Percentiles rank a stretch among this genome's conserved stretches.
These are phyloP conservation scores for Verticillium alfalfae DNA, from an alignment of 2,329 filamentous ascomycete genomes.

Conservation along the genomic window DNA sequence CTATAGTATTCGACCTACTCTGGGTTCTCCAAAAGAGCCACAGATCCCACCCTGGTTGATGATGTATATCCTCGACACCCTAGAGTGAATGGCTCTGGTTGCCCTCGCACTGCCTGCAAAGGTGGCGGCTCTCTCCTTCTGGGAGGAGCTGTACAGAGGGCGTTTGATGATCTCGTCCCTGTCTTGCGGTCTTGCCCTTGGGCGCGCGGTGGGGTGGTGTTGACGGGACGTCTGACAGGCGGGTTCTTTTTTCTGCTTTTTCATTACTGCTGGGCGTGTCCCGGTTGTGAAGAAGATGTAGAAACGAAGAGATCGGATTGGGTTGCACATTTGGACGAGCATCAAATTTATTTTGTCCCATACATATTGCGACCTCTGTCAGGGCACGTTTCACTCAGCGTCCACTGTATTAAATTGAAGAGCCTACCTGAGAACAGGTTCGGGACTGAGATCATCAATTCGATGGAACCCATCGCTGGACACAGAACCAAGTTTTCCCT, in stretches of 20 bases:
- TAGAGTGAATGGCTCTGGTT: slow-evolving; percentile 73
- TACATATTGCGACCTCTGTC: too few species aligned
- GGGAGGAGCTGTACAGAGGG: slow-evolving; percentile 65
- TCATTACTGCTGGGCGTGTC: slow-evolving; percentile 15
- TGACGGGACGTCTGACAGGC: slow-evolving; percentile 88
- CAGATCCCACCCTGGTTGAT: slow-evolving; percentile 95
- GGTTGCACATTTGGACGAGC: neutral
- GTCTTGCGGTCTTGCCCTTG: slow-evolving; percentile 64
- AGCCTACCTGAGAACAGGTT: too few species aligned
- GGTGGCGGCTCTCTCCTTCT: slow-evolving; percentile 41
- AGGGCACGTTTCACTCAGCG: neutral
- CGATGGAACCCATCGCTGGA: too few species aligned
- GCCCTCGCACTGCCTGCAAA: slow-evolving; percentile 57
- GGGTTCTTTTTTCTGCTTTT: slow-evolving; percentile 41
- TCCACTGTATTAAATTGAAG: too few species aligned
- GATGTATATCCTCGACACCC: slow-evolving; percentile 81
- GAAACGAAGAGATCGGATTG: neutral
- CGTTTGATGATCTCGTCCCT: slow-evolving; percentile 92
- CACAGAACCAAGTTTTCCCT: too few species aligned
- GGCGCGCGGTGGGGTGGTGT: slow-evolving; percentile 73
- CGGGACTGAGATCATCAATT: too few species aligned
- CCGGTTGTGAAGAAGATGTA: neutral
- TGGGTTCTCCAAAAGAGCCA: slow-evolving; percentile 69
- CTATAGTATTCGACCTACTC: slow-evolving; percentile 93
- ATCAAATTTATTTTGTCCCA: neutral